phyloP scores from a whole-genome alignment of 345 rosid species.

The Murraya koenigii region DNA sequence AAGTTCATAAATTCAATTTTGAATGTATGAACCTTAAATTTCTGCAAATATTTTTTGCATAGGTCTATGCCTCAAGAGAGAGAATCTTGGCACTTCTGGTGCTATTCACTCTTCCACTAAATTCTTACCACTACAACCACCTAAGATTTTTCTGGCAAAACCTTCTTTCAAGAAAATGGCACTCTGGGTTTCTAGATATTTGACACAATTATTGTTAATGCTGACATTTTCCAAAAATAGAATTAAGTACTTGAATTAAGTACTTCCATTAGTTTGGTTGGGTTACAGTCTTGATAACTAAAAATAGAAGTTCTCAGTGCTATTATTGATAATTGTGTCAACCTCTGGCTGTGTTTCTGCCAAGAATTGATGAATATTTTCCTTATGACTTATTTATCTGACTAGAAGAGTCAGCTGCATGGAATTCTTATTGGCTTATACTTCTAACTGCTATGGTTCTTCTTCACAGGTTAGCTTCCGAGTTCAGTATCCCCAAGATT shows the following conservation, averaged over 20 bases:
- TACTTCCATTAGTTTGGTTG: background rate
- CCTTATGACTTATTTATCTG: background rate
- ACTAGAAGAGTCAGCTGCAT: background rate
- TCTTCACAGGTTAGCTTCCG: conserved; percentile 81
- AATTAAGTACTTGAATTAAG: background rate
- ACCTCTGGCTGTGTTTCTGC: background rate
- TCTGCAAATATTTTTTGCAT: background rate
- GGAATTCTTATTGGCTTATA: background rate
- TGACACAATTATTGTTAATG: background rate
- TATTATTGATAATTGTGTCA: background rate
- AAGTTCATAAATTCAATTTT: background rate
- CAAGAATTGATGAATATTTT: conserved; percentile 2
- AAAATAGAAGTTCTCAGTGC: background rate
- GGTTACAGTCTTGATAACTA: background rate
- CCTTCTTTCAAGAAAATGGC: background rate
- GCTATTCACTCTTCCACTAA: background rate
- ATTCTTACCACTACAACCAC: background rate
- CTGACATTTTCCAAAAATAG: background rate
- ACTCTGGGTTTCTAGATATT: background rate
- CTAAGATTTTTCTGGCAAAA: background rate
- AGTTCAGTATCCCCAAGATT: conserved; percentile 88
- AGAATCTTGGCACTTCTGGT: background rate
- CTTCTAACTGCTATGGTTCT: conserved; percentile 7
- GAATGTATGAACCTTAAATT: background rate
- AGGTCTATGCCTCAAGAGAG: background rate